These are phyloP conservation scores for Tagetes patula DNA, from an alignment of 129 eudicot genomes.

Conservation along the genomic window DNA sequence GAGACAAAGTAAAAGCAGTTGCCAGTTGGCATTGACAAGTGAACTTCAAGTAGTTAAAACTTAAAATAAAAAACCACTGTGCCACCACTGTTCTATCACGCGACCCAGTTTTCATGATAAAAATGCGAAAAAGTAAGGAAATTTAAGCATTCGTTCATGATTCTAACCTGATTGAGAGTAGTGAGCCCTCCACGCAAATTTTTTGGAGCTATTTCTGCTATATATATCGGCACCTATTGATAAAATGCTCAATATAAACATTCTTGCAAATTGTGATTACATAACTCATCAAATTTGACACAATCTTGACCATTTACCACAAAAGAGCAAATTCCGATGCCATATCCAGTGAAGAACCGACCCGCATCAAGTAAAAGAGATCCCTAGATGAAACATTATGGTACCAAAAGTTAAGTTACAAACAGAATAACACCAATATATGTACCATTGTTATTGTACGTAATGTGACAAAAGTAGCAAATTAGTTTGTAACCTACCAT, in stretches of 20 bases:
- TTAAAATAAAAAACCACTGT: neutral
- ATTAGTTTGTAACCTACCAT: conserved; percentile 38
- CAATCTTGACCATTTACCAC: conserved; percentile 52
- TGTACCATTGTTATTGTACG: neutral
- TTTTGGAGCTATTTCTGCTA: conserved; percentile 84
- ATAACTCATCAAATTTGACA: conserved; percentile 18
- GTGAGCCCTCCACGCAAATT: conserved; percentile 84
- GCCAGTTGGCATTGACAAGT: neutral
- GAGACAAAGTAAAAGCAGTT: neutral
- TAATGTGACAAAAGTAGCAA: neutral
- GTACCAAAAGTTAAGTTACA: neutral
- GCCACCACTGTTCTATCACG: neutral
- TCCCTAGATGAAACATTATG: conserved; percentile 44
- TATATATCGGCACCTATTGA: conserved; percentile 71
- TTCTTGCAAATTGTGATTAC: conserved; percentile 16
- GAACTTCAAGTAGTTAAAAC: neutral
- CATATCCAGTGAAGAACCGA: conserved; percentile 82
- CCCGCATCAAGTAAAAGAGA: conserved; percentile 68
- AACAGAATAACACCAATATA: conserved; percentile 12
- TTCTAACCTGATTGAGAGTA: conserved; percentile 68
- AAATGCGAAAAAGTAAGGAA: neutral
- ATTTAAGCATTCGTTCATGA: neutral
- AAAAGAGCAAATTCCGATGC: conserved; percentile 74
- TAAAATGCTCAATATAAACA: conserved; percentile 17
- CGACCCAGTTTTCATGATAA: conserved; percentile 3